Evolutionary conservation across 2,329 filamentous ascomycete species (phyloP), one percentile per base, ranked within the genome.

Genomic region (Sarocladium strictum): DNA sequence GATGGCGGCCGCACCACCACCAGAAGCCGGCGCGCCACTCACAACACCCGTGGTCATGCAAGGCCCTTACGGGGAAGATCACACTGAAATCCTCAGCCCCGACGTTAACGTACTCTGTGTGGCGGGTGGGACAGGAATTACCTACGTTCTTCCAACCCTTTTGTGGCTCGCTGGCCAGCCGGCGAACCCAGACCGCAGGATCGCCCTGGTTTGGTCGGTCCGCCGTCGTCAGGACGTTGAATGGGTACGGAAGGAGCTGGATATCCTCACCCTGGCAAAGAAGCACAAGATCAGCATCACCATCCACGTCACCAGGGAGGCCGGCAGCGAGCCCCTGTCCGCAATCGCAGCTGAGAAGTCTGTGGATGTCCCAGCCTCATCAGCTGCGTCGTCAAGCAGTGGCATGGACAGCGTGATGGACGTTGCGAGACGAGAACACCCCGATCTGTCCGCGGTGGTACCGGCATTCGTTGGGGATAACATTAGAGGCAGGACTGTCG

Each of bases 201-300:
- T 87, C 2, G 78, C 84, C 59, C 76, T 89, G 17, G 70, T 87
- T 54, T 89, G 85, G 85, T 78, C 79, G 1, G 72, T 88, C 29
- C 75, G 83, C 14, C 75, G 77, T 35, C 69, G 69, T 9, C 63
- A 67, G 9, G 81, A 87, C 57, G 65, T 81, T n/a, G 69, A 74
- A 23, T 89, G 85, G 84, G 69, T 87, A 11, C 66, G 69, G 26
- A 62, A 69, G 4, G 85, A 89, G 64, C 68, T 88, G 11, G 70
- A 75, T 2, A 59, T 72, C 7, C 67, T 86, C 9, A 68, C 69
- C 37, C 57, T 59, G 9, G 61, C 60, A 26, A 62, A 62, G 9
- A 70, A 70, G 2, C 68, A 72, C 53, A 65, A 71, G 3, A 69
- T 87, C 53, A 70, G 69, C 5, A 72, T 87, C 40, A 74, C 74